A percentile compares a stretch with the other conserved stretches of the same genome.
phyloP scores from a whole-genome alignment of 2,329 filamentous ascomycete genomes.

The Fusarium sp. region DNA sequence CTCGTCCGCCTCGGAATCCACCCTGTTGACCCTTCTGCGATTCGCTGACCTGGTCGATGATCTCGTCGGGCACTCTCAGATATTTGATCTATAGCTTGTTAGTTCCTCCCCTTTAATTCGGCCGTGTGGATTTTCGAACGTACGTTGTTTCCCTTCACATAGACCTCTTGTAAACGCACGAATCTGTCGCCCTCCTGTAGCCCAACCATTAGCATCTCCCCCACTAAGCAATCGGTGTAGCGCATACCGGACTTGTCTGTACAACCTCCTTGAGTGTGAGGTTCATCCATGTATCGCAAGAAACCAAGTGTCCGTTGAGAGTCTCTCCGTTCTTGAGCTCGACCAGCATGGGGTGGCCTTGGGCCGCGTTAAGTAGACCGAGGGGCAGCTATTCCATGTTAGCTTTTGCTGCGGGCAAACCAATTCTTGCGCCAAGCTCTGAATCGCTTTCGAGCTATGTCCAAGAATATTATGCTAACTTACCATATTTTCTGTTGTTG shows the following conservation, averaged over 20 bases:
- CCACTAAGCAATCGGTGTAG: background rate
- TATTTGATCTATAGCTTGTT: conserved; percentile 85
- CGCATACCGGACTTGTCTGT: conserved; percentile 83
- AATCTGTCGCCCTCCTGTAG: conserved; percentile 91
- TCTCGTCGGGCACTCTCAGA: conserved; percentile 93
- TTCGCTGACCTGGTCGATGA: conserved; percentile 93
- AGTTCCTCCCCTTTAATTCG: background rate
- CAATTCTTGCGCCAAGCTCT: conserved; percentile 2
- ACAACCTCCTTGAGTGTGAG: conserved; percentile 96
- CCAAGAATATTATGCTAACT: background rate
- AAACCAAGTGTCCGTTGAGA: conserved; percentile 93
- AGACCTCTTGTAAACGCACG: conserved; percentile 89
- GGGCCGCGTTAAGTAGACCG: conserved; percentile 91
- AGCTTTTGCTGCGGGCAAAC: conserved; percentile 33
- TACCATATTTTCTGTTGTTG: conserved; percentile 43
- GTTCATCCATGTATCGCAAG: conserved; percentile 99
- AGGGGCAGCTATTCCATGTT: conserved; percentile 67
- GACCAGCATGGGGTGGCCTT: conserved; percentile 97
- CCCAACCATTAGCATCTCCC: conserved; percentile 25
- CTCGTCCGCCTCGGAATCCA: conserved; percentile 73
- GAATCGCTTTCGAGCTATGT: background rate
- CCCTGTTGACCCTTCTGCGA: conserved; percentile 80
- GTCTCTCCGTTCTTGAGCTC: conserved; percentile 98
- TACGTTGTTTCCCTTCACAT: conserved; percentile 97
- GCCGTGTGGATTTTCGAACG: conserved; percentile 47